These are phyloP conservation scores for Carpinus viminea DNA, from an alignment of 306 rosid species.

Conservation along the genomic window DNA sequence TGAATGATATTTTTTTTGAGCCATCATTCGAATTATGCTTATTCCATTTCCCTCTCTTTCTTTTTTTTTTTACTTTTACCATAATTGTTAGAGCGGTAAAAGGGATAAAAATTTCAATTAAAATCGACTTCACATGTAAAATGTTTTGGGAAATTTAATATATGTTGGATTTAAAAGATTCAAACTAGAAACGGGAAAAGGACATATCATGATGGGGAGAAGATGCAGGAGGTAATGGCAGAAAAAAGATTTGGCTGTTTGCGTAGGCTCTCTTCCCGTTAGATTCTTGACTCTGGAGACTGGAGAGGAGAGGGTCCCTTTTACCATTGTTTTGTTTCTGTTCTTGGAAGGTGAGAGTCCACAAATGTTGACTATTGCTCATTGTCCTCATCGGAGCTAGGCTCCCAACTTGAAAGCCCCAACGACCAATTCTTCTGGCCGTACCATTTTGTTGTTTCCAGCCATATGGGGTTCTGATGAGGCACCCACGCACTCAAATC, in stretches of 20 bases:
- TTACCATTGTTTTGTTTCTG: constrained; percentile 26
- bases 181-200: constrained; percentile 13
- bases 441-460: constrained; percentile 30
- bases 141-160: neutral
- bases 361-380: constrained; percentile 43
- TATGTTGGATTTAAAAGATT: neutral
- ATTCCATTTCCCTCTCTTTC: neutral
- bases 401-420: constrained; percentile 21
- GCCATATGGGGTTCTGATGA: constrained; percentile 8
- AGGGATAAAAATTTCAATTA: neutral
- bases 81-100: neutral
- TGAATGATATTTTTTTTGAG: neutral
- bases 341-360: constrained; percentile 29
- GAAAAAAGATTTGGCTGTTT: constrained; percentile 13
- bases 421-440: constrained; percentile 38
- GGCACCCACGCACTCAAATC: neutral
- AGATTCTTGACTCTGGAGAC: constrained; percentile 38
- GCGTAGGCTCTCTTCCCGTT: constrained; percentile 40
- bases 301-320: constrained; percentile 13
- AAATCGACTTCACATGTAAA: neutral
- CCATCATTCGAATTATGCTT: neutral
- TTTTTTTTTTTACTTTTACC: neutral
- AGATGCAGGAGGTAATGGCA: constrained; percentile 19
- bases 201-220: constrained; percentile 17
- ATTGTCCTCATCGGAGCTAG: constrained; percentile 5